phyloP scores from a whole-genome alignment of 345 rosid genomes.

The Arabis hirsuta region DNA sequence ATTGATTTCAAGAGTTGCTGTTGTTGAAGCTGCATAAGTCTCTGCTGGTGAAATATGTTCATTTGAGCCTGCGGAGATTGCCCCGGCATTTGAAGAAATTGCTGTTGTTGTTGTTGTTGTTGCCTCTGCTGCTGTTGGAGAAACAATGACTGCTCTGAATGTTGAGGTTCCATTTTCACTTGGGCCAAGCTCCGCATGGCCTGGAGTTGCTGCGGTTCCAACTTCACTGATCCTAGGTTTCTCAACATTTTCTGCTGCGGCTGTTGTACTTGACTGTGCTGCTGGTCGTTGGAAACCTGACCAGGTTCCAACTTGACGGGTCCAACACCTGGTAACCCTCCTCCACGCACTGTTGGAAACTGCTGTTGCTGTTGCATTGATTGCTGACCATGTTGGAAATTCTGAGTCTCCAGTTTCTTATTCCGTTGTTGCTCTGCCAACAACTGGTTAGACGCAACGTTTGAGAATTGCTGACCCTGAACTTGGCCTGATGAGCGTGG shows the following conservation, averaged over 20 bases:
- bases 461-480: slow-evolving; percentile 81
- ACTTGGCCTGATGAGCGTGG: slow-evolving; percentile 70
- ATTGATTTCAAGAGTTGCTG: slow-evolving; percentile 84
- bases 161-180: slow-evolving; percentile 83
- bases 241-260: slow-evolving; percentile 66
- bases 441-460: slow-evolving; percentile 61
- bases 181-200: slow-evolving; percentile 64
- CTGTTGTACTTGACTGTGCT: slow-evolving; percentile 57
- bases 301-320: slow-evolving; percentile 82
- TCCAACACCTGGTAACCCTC: slow-evolving; percentile 73
- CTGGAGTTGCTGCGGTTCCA: slow-evolving; percentile 76
- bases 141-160: slow-evolving; percentile 74
- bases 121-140: slow-evolving; percentile 78
- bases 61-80: slow-evolving; percentile 84
- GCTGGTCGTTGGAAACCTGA: slow-evolving; percentile 71
- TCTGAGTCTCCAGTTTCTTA: slow-evolving; percentile 67
- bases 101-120: slow-evolving; percentile 80
- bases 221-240: slow-evolving; percentile 66
- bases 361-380: slow-evolving; percentile 74
- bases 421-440: slow-evolving; percentile 73
- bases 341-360: slow-evolving; percentile 59
- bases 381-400: slow-evolving; percentile 80
- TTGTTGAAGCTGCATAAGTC: slow-evolving; percentile 75
- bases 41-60: slow-evolving; percentile 76
- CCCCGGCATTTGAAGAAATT: slow-evolving; percentile 79